Evolutionary conservation across 2,329 filamentous ascomycete species (phyloP).

Genomic region (Falciphora oryzae): DNA sequence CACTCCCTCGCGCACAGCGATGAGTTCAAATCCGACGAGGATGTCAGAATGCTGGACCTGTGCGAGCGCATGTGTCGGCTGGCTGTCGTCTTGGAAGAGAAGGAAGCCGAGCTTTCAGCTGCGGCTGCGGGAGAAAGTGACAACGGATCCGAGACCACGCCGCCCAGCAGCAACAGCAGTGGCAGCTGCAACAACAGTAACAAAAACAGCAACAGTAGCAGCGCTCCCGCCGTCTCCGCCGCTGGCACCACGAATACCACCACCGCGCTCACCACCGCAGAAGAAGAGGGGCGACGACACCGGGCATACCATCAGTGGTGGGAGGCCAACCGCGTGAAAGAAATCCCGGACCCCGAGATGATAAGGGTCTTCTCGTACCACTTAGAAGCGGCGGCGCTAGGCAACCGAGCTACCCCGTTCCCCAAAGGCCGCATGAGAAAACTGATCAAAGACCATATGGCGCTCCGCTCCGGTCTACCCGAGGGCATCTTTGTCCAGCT

Average conservation of each 20-base stretch:
- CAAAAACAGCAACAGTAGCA: not conserved
- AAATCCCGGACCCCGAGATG: slow-evolving; percentile 30
- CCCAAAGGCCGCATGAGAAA: slow-evolving; percentile 39
- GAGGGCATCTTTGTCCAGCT: slow-evolving; percentile 46
- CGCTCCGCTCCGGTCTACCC: slow-evolving; percentile 39
- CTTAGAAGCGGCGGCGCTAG: slow-evolving; percentile 13
- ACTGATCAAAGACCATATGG: slow-evolving; percentile 39
- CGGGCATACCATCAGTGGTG: slow-evolving; percentile 24
- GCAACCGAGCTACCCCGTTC: slow-evolving; percentile 8
- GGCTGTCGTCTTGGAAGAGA: not conserved
- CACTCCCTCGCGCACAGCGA: not conserved
- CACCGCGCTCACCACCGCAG: not conserved
- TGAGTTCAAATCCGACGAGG: not conserved
- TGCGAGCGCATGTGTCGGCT: not conserved
- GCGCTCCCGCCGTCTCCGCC: not conserved
- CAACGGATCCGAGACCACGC: not conserved
- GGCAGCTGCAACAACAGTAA: slow-evolving; percentile 9
- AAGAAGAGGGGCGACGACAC: slow-evolving; percentile 18
- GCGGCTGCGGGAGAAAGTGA: not conserved
- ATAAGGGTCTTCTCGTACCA: slow-evolving; percentile 22
- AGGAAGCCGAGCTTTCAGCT: not conserved
- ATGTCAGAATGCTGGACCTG: not conserved
- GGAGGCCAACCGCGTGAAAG: slow-evolving; percentile 24
- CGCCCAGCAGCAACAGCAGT: not conserved
- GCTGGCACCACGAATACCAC: not conserved